Evolutionary conservation across 2,329 filamentous ascomycete species (phyloP).

Genomic region (Penicillium sp.): DNA sequence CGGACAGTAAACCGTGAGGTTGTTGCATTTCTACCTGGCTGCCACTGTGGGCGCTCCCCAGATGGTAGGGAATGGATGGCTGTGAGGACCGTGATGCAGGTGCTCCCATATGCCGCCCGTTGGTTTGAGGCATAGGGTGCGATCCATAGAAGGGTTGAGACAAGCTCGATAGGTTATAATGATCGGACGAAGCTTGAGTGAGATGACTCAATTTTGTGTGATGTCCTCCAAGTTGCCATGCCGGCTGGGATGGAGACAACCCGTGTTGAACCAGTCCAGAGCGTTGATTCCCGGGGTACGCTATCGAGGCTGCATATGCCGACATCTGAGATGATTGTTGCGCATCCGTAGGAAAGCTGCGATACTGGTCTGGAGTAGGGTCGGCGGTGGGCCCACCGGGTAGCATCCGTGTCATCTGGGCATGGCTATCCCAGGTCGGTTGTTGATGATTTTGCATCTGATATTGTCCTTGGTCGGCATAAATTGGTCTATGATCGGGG

Average conservation of each 20-base stretch:
- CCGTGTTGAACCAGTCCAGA: not conserved
- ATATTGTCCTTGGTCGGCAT: not conserved
- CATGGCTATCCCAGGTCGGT: not conserved
- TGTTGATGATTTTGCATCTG: not conserved
- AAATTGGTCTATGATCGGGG: not conserved
- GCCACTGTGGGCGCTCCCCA: slow-evolving; percentile 2
- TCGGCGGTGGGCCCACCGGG: not conserved
- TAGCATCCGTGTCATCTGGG: not conserved
- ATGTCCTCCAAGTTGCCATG: slow-evolving; percentile 25
- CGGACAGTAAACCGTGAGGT: not conserved
- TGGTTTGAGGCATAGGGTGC: slow-evolving; percentile 13
- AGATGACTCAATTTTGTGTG: not conserved
- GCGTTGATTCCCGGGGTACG: not conserved
- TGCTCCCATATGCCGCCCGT: slow-evolving; percentile 11
- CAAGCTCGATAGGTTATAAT: slow-evolving; percentile 6
- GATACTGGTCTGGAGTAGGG: not conserved
- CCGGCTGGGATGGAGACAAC: slow-evolving; percentile 15
- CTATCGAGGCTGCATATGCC: not conserved
- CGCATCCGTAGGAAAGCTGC: not conserved
- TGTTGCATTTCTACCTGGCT: slow-evolving; percentile 7
- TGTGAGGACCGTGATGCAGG: slow-evolving; percentile 11
- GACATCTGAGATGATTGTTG: not conserved
- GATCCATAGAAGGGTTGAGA: slow-evolving; percentile 18
- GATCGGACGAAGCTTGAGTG: slow-evolving; percentile 1
- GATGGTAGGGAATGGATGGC: slow-evolving; percentile 7